Base-by-base conservation (phyloP, 495 filamentous ascomycete species). In the Acidiella bohemica region DNA sequence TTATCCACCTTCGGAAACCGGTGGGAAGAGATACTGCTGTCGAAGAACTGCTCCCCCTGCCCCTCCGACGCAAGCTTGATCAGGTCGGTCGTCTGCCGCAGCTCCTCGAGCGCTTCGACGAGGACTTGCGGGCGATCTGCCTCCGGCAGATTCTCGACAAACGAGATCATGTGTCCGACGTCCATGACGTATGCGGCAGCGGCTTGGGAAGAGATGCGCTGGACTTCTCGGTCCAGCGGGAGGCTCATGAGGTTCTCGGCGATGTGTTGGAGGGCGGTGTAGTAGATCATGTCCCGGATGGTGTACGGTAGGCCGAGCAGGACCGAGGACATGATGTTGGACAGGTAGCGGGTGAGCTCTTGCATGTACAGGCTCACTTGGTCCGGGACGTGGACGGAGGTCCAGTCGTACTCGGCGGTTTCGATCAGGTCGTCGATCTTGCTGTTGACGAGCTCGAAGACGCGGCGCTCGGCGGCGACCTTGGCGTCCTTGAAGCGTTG, bases 381-480 rank as follows among this genome's bases (percentile, higher is more conserved):
- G 2, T 42, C n/a, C 20, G 42, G 25, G 25, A 19, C 27, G 19
- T 42, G 27, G 27, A 18, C 31, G 18, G 46, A 58, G 19, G 58
- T 70, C 86, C 90, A 99, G 55, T 96, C 81, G 51, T 96, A 99
- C 55, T 96, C 92, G 22, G 90, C 87, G 0, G 84, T 93, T 53
- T 92, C 87, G 24, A 99, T 81, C 19, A 99, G 75, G 55, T 96
- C 92, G 50, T 96, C 88, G 48, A 99, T 95, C 59, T 99, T 99
- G 32, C 83, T 92, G 59, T 96, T 95, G 32, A 99, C 90, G 0
- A 99, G 71, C 61, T 96, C 92, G 55, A 99, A 99, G 36, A 99
- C 94, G 12, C 90, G 80, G 59, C 95, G 93, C 52, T 94, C 87
- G 6, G 90, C 90, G 1, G 81, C 85, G 63, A 93, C 94, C 62